Evolutionary conservation across 345 rosid species (phyloP), one percentile per base, ranked within the genome.

Genomic region (Lepidium sativum): DNA sequence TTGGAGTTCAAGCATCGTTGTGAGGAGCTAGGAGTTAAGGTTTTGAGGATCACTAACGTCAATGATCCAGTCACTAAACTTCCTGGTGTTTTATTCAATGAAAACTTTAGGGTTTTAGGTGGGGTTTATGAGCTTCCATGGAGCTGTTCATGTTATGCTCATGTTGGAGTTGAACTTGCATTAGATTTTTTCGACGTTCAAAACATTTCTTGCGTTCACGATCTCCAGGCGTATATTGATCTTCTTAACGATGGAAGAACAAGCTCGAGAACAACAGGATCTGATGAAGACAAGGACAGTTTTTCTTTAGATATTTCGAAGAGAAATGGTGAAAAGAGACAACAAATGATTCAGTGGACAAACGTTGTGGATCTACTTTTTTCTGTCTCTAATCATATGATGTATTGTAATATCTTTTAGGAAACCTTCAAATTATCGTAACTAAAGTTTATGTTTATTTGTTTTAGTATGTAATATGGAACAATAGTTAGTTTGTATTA

Each of bases 51-150:
- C 18, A 86, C 71, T 41, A 92, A 92, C 27, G 78, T 76, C 1
- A 82, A 89, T 15, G 98, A 92, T 43, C 98, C 95, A 0, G 79
- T 89, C 23, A 87, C 96, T 8, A 92, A 87, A 54, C 74, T 92
- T 40, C 96, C 98, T 0, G 95, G 98, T 33, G 78, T 89, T 6
- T 52, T 92, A 9, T 79, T 92, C 56, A 92, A 89, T 13, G 96
- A 89, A 60, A 84, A 84, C 38, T 75, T 81, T 69, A 81, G 91
- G 84, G 84, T 63, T 78, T 75, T 82, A 71, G 88, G 88, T 11
- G 91, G 87, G 27, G 54, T 51, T 52, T 80, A 64, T 4, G 86
- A 87, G 75, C 52, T 80, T 9, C 94, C 94, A 16, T 92, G 96
- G 96, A 85, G 90, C 33, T 80, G 84, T 53, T 83, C 89, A 2